Conservation (phyloP, 805 yeast species). For the Lipomyces spencermartinsiae region DNA sequence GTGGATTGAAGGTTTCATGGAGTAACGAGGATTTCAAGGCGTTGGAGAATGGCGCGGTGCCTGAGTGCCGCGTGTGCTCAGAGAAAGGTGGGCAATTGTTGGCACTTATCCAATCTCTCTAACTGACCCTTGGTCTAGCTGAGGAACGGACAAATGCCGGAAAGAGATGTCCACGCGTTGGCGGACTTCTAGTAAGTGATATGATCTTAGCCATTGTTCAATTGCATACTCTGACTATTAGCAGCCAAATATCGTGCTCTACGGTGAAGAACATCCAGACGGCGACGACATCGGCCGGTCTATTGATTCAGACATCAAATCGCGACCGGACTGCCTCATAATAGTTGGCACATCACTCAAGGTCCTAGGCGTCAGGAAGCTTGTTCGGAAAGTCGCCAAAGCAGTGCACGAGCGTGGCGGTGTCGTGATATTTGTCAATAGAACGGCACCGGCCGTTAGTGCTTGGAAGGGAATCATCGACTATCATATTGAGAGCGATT, state of each 20-base stretch:
- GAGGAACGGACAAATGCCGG: slow-evolving; percentile 67
- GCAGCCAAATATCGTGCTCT: slow-evolving; percentile 82
- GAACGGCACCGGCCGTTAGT: slow-evolving; percentile 52
- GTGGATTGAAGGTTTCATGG: slow-evolving; percentile 70
- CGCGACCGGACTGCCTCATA: slow-evolving; percentile 76
- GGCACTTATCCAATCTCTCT: background rate
- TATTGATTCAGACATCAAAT: slow-evolving; percentile 62
- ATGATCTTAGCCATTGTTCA: background rate
- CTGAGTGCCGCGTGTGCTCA: slow-evolving; percentile 77
- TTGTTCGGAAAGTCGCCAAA: slow-evolving; percentile 72
- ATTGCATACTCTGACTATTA: background rate
- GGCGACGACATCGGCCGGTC: slow-evolving; percentile 80
- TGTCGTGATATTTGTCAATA: slow-evolving; percentile 75
- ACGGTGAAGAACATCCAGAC: slow-evolving; percentile 93
- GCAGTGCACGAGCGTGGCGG: slow-evolving; percentile 83
- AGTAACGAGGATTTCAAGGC: slow-evolving; percentile 54
- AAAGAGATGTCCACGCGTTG: slow-evolving; percentile 76
- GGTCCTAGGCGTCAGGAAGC: slow-evolving; percentile 84
- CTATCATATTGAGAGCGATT: slow-evolving; percentile 77
- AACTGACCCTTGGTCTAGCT: slow-evolving; percentile 42
- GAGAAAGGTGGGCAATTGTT: slow-evolving; percentile 44
- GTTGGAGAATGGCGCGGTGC: slow-evolving; percentile 68
- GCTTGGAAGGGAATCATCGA: slow-evolving; percentile 78
- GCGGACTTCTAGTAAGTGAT: slow-evolving; percentile 60
- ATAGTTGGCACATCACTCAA: slow-evolving; percentile 92